Base-by-base conservation (phyloP, 148 eudicot genomes). In the Talinum fruticosum region DNA sequence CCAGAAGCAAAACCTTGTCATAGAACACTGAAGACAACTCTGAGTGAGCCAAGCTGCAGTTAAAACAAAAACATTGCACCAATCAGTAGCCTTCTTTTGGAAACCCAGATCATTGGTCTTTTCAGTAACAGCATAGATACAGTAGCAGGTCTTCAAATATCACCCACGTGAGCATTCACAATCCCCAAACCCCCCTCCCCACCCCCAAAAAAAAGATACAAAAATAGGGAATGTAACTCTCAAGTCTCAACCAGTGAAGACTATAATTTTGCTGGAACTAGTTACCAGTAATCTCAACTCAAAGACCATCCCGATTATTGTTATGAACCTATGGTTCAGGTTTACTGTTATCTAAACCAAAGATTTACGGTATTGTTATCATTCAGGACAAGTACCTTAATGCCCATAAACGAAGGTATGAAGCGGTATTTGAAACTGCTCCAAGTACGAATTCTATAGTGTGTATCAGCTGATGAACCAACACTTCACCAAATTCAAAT, bases 381-480 rank as follows among this genome's bases (percentile, higher is more conserved):
- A 8, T 70, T 37, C 53, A 67, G 23, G 72, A 69, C 54, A n/a
- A 51, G 38, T 86, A 93, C 99, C 99, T 96, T 81, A 96, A 88
- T 28, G 99, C 99, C 99, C 99, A 95, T 68, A 95, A 77, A 78
- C 97, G 97, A 76, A 95, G 99, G 83, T 95, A 95, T 24, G 99
- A 95, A 83, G 99, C 99, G 38, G 99, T 95, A 77, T 95, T 95
- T 67, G 99, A 96, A 77, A 96, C 98, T 76, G 99, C 93, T 66
- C 99, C 99, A 81, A 96, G 99, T 33, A 96, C 99, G 70, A 96
- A 96, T 65, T 93, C 99, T 65, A 96, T 96, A 12, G 97, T 93
- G 82, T 96, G 99, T 54, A 96, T 96, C 70, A 96, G 88, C 83
- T 96, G 97, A 87, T 96, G 99, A 67, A 96, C 97, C 59, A 96